Percentiles rank a stretch among this genome's conserved stretches.
Evolutionary conservation across 306 rosid species (phyloP).

Genomic region (Cucurbita moschata): DNA sequence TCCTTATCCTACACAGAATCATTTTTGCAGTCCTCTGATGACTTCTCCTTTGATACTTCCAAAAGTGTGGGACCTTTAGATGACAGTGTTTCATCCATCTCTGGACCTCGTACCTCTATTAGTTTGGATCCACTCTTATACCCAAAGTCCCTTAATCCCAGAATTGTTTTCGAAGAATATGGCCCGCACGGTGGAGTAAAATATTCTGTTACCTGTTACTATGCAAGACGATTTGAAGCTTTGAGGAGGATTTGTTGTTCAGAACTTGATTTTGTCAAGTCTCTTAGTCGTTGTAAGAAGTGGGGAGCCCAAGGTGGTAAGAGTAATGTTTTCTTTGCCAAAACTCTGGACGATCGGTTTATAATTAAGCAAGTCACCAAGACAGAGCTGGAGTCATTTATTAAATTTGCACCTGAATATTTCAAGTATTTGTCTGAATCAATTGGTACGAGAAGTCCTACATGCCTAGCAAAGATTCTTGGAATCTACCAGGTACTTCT

Average conservation of each 20-base stretch:
- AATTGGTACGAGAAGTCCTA: constrained; percentile 66
- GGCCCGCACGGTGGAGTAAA: constrained; percentile 67
- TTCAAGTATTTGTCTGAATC: constrained; percentile 85
- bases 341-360: constrained; percentile 87
- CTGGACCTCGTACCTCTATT: constrained; percentile 34
- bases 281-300: constrained; percentile 89
- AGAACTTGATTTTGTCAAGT: constrained; percentile 73
- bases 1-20: constrained; percentile 39
- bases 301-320: constrained; percentile 99
- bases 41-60: constrained; percentile 34
- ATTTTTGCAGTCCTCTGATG: constrained; percentile 41
- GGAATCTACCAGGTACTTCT: constrained; percentile 84
- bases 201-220: constrained; percentile 69
- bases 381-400: constrained; percentile 89
- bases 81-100: constrained; percentile 34
- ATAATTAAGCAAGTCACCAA: constrained; percentile 85
- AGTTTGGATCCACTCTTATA: constrained; percentile 41
- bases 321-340: constrained; percentile 94
- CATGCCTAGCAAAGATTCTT: constrained; percentile 91
- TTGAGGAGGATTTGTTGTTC: constrained; percentile 85
- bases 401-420: constrained; percentile 77
- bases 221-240: constrained; percentile 74
- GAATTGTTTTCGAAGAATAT: constrained; percentile 73
- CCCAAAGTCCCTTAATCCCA: constrained; percentile 63
- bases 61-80: constrained; percentile 50